Percentiles rank a stretch among this genome's conserved stretches.
phyloP scores from a whole-genome alignment of 1,284 basidiomycete species.

The Bondarzewia mesenterica region DNA sequence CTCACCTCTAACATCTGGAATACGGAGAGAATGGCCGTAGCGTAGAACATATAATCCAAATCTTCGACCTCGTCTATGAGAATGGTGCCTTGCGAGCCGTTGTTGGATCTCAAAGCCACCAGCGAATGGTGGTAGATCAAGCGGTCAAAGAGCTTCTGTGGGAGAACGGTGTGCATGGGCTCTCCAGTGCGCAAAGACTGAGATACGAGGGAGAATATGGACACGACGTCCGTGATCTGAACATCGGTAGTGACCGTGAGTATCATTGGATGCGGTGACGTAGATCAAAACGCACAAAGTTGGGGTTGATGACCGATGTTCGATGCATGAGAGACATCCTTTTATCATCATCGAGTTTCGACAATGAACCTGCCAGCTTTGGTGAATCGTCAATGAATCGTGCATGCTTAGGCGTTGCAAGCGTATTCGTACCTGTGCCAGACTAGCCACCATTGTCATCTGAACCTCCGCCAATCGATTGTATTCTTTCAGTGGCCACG shows the following conservation, averaged over 20 bases:
- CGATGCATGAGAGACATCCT: slow-evolving; percentile 29
- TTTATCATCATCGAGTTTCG: slow-evolving; percentile 30
- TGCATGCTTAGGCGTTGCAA: neutral
- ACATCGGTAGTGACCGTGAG: neutral
- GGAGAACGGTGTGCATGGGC: slow-evolving; percentile 37
- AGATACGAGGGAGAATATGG: slow-evolving; percentile 39
- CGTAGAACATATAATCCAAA: slow-evolving; percentile 38
- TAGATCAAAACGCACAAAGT: slow-evolving; percentile 29
- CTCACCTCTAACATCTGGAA: slow-evolving; percentile 35
- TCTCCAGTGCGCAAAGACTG: slow-evolving; percentile 39
- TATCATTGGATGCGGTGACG: neutral
- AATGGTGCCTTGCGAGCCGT: slow-evolving; percentile 6
- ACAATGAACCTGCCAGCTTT: slow-evolving; percentile 34
- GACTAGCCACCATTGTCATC: slow-evolving; percentile 32
- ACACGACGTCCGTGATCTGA: slow-evolving; percentile 13
- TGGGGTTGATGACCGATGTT: slow-evolving; percentile 39
- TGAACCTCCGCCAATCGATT: slow-evolving; percentile 30
- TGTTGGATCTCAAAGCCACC: slow-evolving; percentile 7
- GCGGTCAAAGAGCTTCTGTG: slow-evolving; percentile 33
- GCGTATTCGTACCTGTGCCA: slow-evolving; percentile 29
- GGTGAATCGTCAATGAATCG: neutral
- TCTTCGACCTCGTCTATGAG: slow-evolving; percentile 22
- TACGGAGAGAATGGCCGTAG: slow-evolving; percentile 35
- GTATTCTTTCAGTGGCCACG: slow-evolving; percentile 44
- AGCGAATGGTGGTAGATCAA: slow-evolving; percentile 32